phyloP scores from a whole-genome alignment of 2,329 filamentous ascomycete genomes.

The Emergomyces pasteurianus region DNA sequence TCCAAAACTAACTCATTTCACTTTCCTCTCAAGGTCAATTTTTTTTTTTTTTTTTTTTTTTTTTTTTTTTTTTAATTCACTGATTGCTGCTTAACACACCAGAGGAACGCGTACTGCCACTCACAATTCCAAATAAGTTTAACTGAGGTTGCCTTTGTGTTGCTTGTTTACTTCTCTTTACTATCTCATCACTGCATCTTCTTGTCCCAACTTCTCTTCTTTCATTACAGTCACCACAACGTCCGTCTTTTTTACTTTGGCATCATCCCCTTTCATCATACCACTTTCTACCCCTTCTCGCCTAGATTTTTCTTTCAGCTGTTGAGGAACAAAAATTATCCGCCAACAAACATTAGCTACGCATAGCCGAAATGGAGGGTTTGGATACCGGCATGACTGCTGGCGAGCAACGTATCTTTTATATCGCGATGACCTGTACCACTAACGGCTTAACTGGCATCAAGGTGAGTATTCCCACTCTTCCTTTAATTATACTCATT shows the following conservation, averaged over 20 bases:
- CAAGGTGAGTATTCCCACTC: constrained; percentile 8
- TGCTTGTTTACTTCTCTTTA: not conserved
- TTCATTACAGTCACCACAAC: not conserved
- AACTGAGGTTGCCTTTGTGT: not conserved
- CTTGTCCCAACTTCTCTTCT: not conserved
- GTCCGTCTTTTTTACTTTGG: not conserved
- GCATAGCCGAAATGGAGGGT: constrained; percentile 6
- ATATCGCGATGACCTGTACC: constrained; percentile 9
- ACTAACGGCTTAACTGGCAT: constrained; percentile 8
- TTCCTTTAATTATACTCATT: not conserved
- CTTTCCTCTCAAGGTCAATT: too few species aligned
- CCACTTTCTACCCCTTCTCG: not conserved
- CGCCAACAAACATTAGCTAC: constrained; percentile 1
- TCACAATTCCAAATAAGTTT: not conserved
- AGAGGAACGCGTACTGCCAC: not conserved
- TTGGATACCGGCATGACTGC: constrained; percentile 8
- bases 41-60: too few species aligned
- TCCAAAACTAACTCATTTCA: too few species aligned
- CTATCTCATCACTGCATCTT: not conserved
- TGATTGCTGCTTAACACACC: not conserved
- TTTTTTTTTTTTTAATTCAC: not conserved
- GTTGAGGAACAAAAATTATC: not conserved
- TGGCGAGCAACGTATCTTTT: constrained; percentile 16
- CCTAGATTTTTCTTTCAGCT: not conserved
- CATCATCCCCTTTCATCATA: not conserved